A percentile compares a stretch with the other conserved stretches of the same genome.
These are phyloP conservation scores for Candida sojae DNA, from an alignment of 1,139 yeast species.

Conservation along the genomic window DNA sequence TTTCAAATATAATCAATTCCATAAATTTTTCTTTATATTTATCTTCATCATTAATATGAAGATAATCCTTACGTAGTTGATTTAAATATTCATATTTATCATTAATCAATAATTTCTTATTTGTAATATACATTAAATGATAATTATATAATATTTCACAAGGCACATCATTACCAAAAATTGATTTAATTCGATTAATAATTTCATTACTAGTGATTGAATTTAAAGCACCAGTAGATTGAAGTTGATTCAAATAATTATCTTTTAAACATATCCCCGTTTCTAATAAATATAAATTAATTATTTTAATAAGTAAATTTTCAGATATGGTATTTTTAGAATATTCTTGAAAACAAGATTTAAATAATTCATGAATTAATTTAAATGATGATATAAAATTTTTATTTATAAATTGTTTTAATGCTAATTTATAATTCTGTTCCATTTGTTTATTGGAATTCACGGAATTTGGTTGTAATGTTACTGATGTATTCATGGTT, in stretches of 20 bases:
- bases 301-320: slow-evolving; percentile 32
- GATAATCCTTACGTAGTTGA: slow-evolving; percentile 14
- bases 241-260: slow-evolving; percentile 15
- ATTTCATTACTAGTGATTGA: slow-evolving; percentile 27
- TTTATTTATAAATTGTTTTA: slow-evolving; percentile 43
- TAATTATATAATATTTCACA: slow-evolving; percentile 36
- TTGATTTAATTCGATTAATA: slow-evolving; percentile 9
- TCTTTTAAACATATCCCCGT: slow-evolving; percentile 31
- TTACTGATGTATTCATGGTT: slow-evolving; percentile 11
- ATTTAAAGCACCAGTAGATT: slow-evolving; percentile 18
- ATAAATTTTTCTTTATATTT: slow-evolving; percentile 25
- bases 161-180: slow-evolving; percentile 26
- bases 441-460: slow-evolving; percentile 20
- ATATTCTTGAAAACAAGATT: slow-evolving; percentile 23
- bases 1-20: slow-evolving; percentile 38
- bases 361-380: slow-evolving; percentile 27
- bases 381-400: slow-evolving; percentile 36
- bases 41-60: slow-evolving; percentile 17
- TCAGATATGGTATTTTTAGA: slow-evolving; percentile 28
- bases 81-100: slow-evolving; percentile 17
- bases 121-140: slow-evolving; percentile 28
- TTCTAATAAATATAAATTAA: slow-evolving; percentile 39
- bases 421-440: slow-evolving; percentile 35
- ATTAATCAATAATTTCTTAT: slow-evolving; percentile 16
- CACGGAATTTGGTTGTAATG: slow-evolving; percentile 5